Percentiles rank a stretch among this genome's conserved stretches.
Evolutionary conservation across 352 stramenopile genomes (phyloP).

Genomic region (Phytopythium vexans): DNA sequence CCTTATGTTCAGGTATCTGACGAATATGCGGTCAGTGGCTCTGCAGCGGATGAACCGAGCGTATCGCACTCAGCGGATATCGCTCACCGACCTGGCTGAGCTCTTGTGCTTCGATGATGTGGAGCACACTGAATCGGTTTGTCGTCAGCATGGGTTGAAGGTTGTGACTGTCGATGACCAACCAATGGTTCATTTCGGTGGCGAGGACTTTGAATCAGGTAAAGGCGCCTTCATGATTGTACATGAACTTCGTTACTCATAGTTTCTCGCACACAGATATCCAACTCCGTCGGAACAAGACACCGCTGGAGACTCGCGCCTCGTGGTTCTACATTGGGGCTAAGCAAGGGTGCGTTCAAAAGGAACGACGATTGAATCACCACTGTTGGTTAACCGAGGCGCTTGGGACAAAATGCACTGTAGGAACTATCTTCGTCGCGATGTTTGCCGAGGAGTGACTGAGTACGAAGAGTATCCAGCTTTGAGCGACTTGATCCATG

Average conservation of each 20-base stretch:
- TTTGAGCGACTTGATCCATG: conserved; percentile 69
- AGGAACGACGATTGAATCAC: neutral
- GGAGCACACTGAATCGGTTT: conserved; percentile 64
- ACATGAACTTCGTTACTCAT: neutral
- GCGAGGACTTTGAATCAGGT: conserved; percentile 71
- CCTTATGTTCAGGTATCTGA: conserved; percentile 79
- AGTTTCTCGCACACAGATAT: conserved; percentile 31
- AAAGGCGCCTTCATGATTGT: neutral
- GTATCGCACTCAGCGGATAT: conserved; percentile 67
- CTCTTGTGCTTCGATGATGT: conserved; percentile 82
- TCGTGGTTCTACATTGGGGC: conserved; percentile 72
- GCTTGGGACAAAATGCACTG: neutral
- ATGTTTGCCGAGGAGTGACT: conserved; percentile 80
- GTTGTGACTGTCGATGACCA: conserved; percentile 47
- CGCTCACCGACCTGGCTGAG: conserved; percentile 55
- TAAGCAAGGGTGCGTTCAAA: conserved; percentile 70
- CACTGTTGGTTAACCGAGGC: neutral
- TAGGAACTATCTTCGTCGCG: conserved; percentile 61
- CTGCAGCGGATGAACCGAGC: conserved; percentile 80
- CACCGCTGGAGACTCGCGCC: conserved; percentile 43
- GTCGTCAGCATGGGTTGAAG: conserved; percentile 58
- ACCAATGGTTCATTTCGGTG: conserved; percentile 69
- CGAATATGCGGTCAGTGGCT: conserved; percentile 64
- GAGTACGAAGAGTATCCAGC: conserved; percentile 81
- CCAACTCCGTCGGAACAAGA: conserved; percentile 67